phyloP scores from a whole-genome alignment of 371 early-diverging fungal genomes.

The Mucor sp. region DNA sequence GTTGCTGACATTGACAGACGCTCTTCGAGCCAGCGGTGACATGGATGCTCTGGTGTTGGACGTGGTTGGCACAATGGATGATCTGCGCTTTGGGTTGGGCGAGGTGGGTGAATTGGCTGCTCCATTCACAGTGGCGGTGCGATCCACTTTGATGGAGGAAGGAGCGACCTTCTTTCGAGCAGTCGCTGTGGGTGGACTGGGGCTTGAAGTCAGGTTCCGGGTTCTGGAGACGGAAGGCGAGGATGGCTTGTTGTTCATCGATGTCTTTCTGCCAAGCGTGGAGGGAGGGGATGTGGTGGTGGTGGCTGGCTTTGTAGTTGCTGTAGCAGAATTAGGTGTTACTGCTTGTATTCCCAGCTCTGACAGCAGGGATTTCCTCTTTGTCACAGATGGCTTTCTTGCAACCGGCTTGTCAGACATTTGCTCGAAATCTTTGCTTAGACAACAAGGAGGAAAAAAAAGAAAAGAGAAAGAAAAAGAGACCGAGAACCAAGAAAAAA shows the following conservation, averaged over 20 bases:
- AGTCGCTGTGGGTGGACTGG: constrained; percentile 12
- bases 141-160: constrained; percentile 24
- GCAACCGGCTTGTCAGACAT: constrained; percentile 16
- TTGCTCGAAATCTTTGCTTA: not conserved
- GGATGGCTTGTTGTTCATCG: constrained; percentile 4
- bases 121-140: constrained; percentile 12
- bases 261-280: not conserved
- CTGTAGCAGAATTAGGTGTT: constrained; percentile 6
- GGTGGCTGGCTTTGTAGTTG: constrained; percentile 14
- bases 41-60: constrained; percentile 18
- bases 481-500: not conserved
- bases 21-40: constrained; percentile 20
- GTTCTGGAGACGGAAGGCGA: constrained; percentile 32
- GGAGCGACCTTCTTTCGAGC: constrained; percentile 20
- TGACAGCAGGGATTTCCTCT: constrained; percentile 36
- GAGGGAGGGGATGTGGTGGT: constrained; percentile 17
- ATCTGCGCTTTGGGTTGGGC: constrained; percentile 30
- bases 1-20: constrained; percentile 19
- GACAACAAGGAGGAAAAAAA: not conserved
- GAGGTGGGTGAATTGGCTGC: constrained; percentile 26
- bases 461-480: constrained; percentile 8
- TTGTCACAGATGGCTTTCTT: constrained; percentile 14
- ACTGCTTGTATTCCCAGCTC: constrained; percentile 43
- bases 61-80: constrained; percentile 25
- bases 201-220: constrained; percentile 12